Conservation (phyloP, 805 yeast species). For the Nakazawaea sp. region DNA sequence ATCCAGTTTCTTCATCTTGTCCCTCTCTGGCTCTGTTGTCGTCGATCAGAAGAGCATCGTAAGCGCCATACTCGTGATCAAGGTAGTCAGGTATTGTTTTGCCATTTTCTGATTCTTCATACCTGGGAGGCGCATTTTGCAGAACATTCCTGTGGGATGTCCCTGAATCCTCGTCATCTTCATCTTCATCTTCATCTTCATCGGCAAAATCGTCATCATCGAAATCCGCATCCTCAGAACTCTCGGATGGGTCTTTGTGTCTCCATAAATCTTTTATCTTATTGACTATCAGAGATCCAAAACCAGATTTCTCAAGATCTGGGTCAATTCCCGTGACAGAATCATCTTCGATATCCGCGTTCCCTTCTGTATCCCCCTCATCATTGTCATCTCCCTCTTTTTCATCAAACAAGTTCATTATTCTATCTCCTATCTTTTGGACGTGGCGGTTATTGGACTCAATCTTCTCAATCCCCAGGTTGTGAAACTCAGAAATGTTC, state of each 20-base stretch:
- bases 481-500: too few species aligned
- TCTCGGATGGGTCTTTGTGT: too few species aligned
- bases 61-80: conserved; percentile 5
- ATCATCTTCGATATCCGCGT: too few species aligned
- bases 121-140: background rate
- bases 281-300: too few species aligned
- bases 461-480: too few species aligned
- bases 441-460: too few species aligned
- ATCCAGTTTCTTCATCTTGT: background rate
- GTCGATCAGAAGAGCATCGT: background rate
- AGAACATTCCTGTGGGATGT: background rate
- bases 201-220: background rate
- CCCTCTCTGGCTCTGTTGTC: background rate
- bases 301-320: background rate
- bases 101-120: conserved; percentile 7
- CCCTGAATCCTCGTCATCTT: background rate
- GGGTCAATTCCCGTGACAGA: background rate
- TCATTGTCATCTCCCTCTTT: too few species aligned
- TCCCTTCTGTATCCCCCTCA: too few species aligned
- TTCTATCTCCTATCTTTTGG: too few species aligned
- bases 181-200: background rate
- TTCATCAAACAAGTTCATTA: too few species aligned
- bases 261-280: too few species aligned
- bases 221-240: background rate
- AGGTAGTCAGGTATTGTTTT: conserved; percentile 9